Conservation (phyloP, 192 early-diverging fungal species). For the Linnemannia schmuckeri region DNA sequence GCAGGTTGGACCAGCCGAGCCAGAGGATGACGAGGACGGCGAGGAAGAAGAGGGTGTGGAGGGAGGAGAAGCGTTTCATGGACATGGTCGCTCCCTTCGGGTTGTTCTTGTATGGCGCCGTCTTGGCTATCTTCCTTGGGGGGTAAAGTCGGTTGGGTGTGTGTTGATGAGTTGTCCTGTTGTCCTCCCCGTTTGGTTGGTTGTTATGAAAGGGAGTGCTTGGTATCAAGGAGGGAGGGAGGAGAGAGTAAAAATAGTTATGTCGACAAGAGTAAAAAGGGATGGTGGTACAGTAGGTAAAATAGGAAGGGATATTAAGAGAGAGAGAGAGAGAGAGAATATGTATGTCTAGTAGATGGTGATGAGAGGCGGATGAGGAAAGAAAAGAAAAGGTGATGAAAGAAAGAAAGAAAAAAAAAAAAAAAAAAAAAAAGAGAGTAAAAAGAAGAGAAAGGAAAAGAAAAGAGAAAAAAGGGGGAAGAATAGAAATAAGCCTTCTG, state of each 20-base stretch:
- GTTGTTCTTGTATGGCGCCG: background rate
- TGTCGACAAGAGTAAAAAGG: background rate
- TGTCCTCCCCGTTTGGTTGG: background rate
- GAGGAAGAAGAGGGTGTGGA: conserved; percentile 42
- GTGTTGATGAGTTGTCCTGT: background rate
- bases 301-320: background rate
- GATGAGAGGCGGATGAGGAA: background rate
- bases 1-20: conserved; percentile 38
- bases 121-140: background rate
- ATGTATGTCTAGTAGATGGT: background rate
- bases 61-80: conserved; percentile 43
- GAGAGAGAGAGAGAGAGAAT: conserved; percentile 5
- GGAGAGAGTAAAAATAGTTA: background rate
- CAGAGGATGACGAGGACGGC: conserved; percentile 41
- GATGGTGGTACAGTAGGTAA: background rate
- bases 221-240: background rate
- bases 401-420: background rate
- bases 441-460: background rate
- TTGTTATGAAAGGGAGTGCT: background rate
- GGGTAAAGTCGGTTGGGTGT: background rate
- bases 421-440: background rate
- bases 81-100: conserved; percentile 13
- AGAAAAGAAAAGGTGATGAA: background rate
- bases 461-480: too few relatives aligned
- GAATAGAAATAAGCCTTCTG: conserved; percentile 3